Evolutionary conservation across 2,329 filamentous ascomycete genomes (phyloP).

Genomic region (Colletotrichum phormii): DNA sequence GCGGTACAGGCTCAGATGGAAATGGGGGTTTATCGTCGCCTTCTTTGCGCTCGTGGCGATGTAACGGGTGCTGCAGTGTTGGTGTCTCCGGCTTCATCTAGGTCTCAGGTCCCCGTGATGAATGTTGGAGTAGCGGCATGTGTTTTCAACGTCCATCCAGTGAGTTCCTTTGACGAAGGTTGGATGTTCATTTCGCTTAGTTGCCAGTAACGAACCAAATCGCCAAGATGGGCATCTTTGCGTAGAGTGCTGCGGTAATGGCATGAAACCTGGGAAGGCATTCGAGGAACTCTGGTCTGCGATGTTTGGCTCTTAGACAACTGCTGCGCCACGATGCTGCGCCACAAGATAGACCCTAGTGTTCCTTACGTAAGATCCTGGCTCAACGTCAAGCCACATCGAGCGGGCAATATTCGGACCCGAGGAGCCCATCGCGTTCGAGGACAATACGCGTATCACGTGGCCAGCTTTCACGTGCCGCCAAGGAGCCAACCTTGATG

Average conservation of each 20-base stretch:
- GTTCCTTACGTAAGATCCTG: background rate
- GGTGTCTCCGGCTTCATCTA: background rate
- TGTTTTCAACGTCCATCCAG: background rate
- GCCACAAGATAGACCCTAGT: background rate
- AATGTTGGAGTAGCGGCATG: background rate
- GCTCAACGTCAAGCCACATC: background rate
- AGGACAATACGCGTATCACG: background rate
- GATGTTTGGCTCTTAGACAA: background rate
- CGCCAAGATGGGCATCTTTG: background rate
- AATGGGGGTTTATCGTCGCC: background rate
- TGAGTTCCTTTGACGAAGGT: background rate
- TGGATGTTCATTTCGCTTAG: background rate
- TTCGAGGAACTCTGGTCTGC: background rate
- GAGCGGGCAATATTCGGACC: background rate
- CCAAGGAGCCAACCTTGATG: background rate
- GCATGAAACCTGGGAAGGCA: no score
- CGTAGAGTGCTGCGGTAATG: no score
- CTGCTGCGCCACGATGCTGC: background rate
- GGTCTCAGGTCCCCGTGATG: no score
- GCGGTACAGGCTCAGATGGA: background rate
- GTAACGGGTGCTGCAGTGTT: background rate
- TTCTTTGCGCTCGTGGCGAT: background rate
- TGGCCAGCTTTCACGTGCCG: conserved; percentile 4
- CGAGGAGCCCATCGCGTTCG: no score
- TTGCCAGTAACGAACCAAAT: background rate